Percentiles rank a stretch among this genome's conserved stretches.
phyloP scores from a whole-genome alignment of 1,139 yeast species.

The Kodamaea arcana region DNA sequence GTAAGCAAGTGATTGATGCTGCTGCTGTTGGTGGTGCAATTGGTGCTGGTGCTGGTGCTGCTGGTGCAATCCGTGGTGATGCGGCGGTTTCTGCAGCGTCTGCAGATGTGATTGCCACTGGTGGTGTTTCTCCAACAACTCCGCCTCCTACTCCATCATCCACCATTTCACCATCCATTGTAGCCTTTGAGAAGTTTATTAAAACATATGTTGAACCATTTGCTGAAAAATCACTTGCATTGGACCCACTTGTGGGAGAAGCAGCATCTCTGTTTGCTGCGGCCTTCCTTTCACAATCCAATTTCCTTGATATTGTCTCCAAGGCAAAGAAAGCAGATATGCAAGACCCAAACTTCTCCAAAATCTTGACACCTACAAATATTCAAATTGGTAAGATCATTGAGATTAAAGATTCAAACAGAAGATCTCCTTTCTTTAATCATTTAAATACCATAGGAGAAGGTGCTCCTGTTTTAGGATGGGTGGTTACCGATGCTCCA shows the following conservation, averaged over 20 bases:
- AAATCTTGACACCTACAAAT: constrained; percentile 67
- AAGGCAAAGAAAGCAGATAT: constrained; percentile 62
- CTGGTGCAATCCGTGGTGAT: constrained; percentile 3
- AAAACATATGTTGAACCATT: constrained; percentile 57
- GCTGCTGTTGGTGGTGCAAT: constrained; percentile 9
- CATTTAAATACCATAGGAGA: constrained; percentile 83
- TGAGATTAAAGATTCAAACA: constrained; percentile 67
- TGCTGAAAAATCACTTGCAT: constrained; percentile 48
- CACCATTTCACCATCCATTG: constrained; percentile 23
- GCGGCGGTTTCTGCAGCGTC: constrained; percentile 13
- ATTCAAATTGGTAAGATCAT: constrained; percentile 54
- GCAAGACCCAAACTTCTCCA: constrained; percentile 49
- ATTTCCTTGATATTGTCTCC: constrained; percentile 57
- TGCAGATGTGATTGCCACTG: constrained; percentile 15
- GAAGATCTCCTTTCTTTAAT: constrained; percentile 60
- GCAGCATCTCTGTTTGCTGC: constrained; percentile 51
- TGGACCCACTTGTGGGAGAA: constrained; percentile 63
- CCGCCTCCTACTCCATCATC: background rate
- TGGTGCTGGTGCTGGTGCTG: constrained; percentile 8
- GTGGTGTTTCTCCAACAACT: background rate
- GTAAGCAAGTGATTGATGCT: constrained; percentile 7
- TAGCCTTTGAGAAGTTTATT: constrained; percentile 54
- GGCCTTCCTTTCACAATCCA: constrained; percentile 60
- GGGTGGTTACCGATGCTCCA: constrained; percentile 78
- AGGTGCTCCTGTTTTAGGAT: constrained; percentile 85